phyloP scores from a whole-genome alignment of 2,329 filamentous ascomycete genomes.

The Fusarium torulosum region DNA sequence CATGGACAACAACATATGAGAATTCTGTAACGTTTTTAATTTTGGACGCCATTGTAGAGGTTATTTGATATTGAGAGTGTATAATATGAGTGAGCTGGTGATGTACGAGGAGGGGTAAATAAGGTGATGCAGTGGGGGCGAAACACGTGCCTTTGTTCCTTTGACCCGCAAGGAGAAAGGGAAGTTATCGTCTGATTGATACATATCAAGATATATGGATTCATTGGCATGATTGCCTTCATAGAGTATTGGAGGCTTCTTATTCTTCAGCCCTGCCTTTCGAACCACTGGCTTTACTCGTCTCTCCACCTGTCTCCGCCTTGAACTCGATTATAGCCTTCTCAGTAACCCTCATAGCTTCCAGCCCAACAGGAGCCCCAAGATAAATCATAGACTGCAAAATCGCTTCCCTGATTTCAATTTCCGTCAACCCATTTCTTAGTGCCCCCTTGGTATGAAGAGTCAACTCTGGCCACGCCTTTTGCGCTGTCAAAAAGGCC shows the following conservation, averaged over 20 bases:
- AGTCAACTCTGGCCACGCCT: slow-evolving; percentile 30
- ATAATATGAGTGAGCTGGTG: slow-evolving; percentile 5
- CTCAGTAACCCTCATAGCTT: slow-evolving; percentile 37
- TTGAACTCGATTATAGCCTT: slow-evolving; percentile 29
- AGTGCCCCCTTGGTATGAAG: slow-evolving; percentile 36
- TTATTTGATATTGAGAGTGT: not conserved
- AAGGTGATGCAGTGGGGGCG: slow-evolving; percentile 25
- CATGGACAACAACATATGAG: slow-evolving; percentile 36
- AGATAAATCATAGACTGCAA: slow-evolving; percentile 40
- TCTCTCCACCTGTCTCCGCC: not conserved
- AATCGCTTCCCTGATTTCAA: slow-evolving; percentile 36
- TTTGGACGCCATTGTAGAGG: slow-evolving; percentile 31
- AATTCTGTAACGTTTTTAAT: slow-evolving; percentile 44
- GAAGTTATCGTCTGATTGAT: not conserved
- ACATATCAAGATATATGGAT: fast-evolving
- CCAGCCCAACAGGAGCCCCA: slow-evolving; percentile 33
- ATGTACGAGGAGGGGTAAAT: slow-evolving; percentile 28
- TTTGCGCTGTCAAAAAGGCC: slow-evolving; percentile 37
- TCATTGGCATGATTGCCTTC: fast-evolving
- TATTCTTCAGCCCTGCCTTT: not conserved
- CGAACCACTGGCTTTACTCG: not conserved
- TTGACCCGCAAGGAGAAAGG: slow-evolving; percentile 40
- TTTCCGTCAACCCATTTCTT: slow-evolving; percentile 33
- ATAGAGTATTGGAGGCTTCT: too few species aligned
- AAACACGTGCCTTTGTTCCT: slow-evolving; percentile 31